Conservation (phyloP, 257 asterid species). For the Forsythia suspensa region DNA sequence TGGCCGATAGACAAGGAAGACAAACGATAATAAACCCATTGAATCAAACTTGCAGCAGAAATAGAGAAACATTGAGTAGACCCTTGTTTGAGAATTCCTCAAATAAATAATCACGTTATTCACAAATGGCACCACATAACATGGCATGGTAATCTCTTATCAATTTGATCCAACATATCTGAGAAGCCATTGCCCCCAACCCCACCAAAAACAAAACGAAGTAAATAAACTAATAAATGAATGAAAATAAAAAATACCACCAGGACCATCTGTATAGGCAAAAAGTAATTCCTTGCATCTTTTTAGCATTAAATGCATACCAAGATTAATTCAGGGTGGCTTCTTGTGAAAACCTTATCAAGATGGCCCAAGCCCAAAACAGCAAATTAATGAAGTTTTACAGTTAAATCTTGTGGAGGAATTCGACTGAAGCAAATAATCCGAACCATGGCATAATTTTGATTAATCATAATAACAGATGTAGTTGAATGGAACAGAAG, state of each 20-base stretch:
- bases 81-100: not conserved
- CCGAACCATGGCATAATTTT: not conserved
- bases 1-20: not conserved
- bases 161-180: not conserved
- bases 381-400: not conserved
- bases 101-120: not conserved
- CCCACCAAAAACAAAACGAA: not conserved
- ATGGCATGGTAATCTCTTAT: not conserved
- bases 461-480: not conserved
- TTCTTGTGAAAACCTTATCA: not conserved
- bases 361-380: not conserved
- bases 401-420: not conserved
- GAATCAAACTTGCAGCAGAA: not conserved
- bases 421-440: not conserved
- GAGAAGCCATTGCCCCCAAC: not conserved
- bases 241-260: not conserved
- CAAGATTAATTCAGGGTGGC: not conserved
- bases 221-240: not conserved
- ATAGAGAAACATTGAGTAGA: not conserved
- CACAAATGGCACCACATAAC: not conserved
- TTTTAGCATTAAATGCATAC: not conserved
- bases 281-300: not conserved
- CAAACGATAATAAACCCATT: not conserved
- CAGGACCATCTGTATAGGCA: not conserved
- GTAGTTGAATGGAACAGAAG: not conserved